Conservation (phyloP, 2,329 filamentous ascomycete genomes). For the Fusarium verrucosum region DNA sequence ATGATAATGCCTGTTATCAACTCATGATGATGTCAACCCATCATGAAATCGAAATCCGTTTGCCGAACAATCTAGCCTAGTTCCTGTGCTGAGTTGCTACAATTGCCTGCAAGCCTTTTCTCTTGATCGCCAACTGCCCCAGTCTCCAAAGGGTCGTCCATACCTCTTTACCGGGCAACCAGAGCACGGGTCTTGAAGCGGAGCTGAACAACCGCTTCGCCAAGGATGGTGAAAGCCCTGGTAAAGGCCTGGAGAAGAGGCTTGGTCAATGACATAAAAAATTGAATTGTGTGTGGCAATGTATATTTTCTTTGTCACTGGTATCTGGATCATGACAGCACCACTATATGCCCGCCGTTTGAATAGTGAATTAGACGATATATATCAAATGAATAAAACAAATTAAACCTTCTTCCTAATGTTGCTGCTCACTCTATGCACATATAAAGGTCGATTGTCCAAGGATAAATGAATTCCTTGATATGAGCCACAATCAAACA, state of each 20-base stretch:
- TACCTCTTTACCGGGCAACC: background rate
- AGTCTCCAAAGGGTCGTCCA: background rate
- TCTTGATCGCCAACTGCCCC: background rate
- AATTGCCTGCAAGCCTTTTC: background rate
- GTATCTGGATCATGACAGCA: background rate
- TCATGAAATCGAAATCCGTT: conserved; percentile 11
- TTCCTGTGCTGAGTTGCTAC: background rate
- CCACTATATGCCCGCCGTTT: background rate
- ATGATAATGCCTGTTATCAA: conserved; percentile 26
- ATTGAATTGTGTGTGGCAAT: background rate
- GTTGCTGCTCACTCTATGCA: background rate
- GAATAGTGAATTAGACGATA: background rate
- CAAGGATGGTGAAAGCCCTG: too few species aligned
- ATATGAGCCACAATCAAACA: background rate
- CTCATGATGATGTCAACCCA: conserved; percentile 29
- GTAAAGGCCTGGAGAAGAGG: background rate
- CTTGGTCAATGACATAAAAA: background rate
- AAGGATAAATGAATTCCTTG: background rate
- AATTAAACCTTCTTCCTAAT: background rate
- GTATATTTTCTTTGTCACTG: background rate
- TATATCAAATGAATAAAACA: background rate
- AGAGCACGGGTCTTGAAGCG: background rate
- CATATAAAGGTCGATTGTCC: background rate
- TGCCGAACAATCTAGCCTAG: background rate
- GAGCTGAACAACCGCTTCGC: background rate